Evolutionary conservation across 441 rosid genomes (phyloP).

Genomic region (Manihot esculenta): DNA sequence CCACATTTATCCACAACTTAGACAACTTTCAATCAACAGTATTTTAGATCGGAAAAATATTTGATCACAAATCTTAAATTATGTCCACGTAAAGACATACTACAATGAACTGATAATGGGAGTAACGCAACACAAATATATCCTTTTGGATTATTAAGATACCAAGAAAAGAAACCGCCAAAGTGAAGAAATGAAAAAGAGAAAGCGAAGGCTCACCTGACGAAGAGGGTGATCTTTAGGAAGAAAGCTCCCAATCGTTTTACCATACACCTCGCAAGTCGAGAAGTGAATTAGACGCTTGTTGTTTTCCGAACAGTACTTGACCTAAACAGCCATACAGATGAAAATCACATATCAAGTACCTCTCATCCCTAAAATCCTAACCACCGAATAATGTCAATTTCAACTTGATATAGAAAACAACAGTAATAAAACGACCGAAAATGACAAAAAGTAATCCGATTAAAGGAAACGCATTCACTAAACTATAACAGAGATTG

Average conservation of each 20-base stretch:
- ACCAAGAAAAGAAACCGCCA: background rate
- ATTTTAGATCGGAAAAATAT: background rate
- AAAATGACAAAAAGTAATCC: background rate
- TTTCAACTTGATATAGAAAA: slow-evolving; percentile 17
- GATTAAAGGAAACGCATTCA: slow-evolving; percentile 4
- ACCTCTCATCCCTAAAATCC: slow-evolving; percentile 3
- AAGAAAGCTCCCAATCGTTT: slow-evolving; percentile 92
- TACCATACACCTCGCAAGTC: slow-evolving; percentile 97
- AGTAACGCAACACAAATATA: background rate
- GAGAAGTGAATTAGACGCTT: slow-evolving; percentile 98
- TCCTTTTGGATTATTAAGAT: background rate
- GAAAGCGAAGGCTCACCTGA: slow-evolving; percentile 51
- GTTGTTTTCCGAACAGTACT: slow-evolving; percentile 92
- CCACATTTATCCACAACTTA: background rate
- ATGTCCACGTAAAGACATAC: background rate
- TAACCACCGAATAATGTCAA: slow-evolving; percentile 7
- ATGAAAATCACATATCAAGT: slow-evolving; percentile 22
- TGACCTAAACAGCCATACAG: slow-evolving; percentile 44
- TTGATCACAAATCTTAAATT: background rate
- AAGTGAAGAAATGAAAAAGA: background rate
- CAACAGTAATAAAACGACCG: background rate
- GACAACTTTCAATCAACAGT: background rate
- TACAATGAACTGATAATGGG: no score
- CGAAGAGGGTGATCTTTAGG: slow-evolving; percentile 95
- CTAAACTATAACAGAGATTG: no score